Evolutionary conservation across 805 yeast species (phyloP).

Genomic region (Clavispora phyllophila): DNA sequence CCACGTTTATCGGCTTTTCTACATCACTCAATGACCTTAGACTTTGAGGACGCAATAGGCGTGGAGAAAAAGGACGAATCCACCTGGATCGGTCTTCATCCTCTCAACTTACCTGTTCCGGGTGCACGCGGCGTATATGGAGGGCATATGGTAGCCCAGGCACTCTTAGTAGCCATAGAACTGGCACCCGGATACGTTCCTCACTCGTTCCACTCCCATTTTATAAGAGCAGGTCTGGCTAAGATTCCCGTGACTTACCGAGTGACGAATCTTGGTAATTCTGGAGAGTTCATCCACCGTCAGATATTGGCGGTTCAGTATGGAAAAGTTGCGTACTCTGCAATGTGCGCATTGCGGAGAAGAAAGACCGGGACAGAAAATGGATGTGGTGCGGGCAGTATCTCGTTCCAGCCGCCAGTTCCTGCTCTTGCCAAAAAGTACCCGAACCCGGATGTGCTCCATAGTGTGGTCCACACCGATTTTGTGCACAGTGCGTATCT

Average conservation of each 20-base stretch:
- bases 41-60: conserved; percentile 13
- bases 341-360: conserved; percentile 43
- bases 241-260: conserved; percentile 44
- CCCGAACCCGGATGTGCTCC: conserved; percentile 21
- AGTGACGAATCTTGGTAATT: conserved; percentile 49
- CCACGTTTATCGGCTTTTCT: no score
- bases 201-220: conserved; percentile 58
- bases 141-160: conserved; percentile 63
- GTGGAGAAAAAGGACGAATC: conserved; percentile 10
- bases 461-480: conserved; percentile 30
- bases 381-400: no score
- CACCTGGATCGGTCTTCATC: conserved; percentile 29
- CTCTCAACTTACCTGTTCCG: conserved; percentile 29
- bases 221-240: conserved; percentile 50
- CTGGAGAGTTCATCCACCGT: conserved; percentile 47
- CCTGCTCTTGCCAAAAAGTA: conserved; percentile 21
- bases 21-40: no score
- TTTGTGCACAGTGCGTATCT: conserved; percentile 34
- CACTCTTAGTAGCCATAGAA: conserved; percentile 54
- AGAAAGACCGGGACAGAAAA: background rate
- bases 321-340: conserved; percentile 45
- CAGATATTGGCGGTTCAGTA: conserved; percentile 53
- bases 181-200: conserved; percentile 45
- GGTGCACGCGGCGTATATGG: conserved; percentile 68
- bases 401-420: conserved; percentile 12